Percentiles rank a stretch among this genome's conserved stretches.
Evolutionary conservation across 2,329 filamentous ascomycete species (phyloP).

Genomic region (Diaporthe helianthi): DNA sequence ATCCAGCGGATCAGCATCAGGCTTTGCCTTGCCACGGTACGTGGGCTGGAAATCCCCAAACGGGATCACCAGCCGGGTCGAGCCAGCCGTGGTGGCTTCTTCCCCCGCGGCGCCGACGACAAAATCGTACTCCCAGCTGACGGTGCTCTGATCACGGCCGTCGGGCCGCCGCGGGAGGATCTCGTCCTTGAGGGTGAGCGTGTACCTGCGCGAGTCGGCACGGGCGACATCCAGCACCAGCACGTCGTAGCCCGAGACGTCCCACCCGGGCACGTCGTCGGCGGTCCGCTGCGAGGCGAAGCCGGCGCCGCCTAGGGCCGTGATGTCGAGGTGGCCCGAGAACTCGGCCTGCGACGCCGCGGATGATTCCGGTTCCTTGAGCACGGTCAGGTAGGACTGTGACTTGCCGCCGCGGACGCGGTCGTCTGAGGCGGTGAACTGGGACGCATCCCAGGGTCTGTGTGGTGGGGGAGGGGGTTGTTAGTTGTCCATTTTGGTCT

Average conservation of each 20-base stretch:
- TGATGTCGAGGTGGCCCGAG: constrained; percentile 67
- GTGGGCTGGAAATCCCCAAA: constrained; percentile 74
- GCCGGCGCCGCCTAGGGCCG: constrained; percentile 74
- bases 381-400: constrained; percentile 53
- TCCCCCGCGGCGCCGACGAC: neutral
- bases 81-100: constrained; percentile 38
- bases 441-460: constrained; percentile 32
- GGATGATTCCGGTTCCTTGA: neutral
- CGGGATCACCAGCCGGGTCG: constrained; percentile 58
- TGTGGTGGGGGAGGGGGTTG: neutral
- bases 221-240: constrained; percentile 66
- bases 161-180: constrained; percentile 63
- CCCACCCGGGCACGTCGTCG: constrained; percentile 28
- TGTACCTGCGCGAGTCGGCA: constrained; percentile 73
- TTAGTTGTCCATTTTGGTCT: neutral
- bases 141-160: constrained; percentile 73
- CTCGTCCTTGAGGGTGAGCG: constrained; percentile 76
- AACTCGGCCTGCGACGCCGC: constrained; percentile 45
- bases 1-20: constrained; percentile 67
- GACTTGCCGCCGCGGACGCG: constrained; percentile 78
- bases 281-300: constrained; percentile 81
- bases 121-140: constrained; percentile 81
- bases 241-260: constrained; percentile 48
- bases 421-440: constrained; percentile 76
- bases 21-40: constrained; percentile 72